Evolutionary conservation across 805 yeast species (phyloP).

Genomic region (Pichia rugopelliculosa): DNA sequence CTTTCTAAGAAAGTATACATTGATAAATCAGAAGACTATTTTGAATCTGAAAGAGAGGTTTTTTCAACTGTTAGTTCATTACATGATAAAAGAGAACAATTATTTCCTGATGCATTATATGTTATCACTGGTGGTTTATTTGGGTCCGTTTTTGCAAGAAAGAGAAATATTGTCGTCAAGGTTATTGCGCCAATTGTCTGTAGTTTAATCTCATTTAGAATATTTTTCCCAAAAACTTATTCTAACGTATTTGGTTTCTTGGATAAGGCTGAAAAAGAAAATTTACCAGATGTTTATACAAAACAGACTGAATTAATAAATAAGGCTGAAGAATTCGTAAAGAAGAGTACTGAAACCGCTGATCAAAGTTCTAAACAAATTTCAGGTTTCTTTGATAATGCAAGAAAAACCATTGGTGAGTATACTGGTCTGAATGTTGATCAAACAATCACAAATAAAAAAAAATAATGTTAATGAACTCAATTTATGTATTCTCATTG

Average conservation of each 20-base stretch:
- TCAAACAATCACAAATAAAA: constrained; percentile 50
- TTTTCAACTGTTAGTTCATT: constrained; percentile 55
- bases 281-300: constrained; percentile 56
- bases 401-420: constrained; percentile 40
- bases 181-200: constrained; percentile 49
- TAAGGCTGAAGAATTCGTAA: constrained; percentile 38
- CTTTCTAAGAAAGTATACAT: constrained; percentile 35
- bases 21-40: constrained; percentile 41
- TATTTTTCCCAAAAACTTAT: constrained; percentile 69
- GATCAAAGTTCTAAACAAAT: constrained; percentile 34
- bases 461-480: constrained; percentile 13
- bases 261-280: constrained; percentile 53
- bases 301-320: constrained; percentile 47
- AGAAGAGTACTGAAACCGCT: constrained; percentile 36
- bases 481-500: background rate
- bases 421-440: constrained; percentile 65
- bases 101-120: constrained; percentile 66
- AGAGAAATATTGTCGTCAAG: constrained; percentile 50
- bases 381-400: constrained; percentile 23
- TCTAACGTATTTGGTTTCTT: constrained; percentile 48
- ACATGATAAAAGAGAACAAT: constrained; percentile 57
- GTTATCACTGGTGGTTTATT: constrained; percentile 60
- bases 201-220: constrained; percentile 58
- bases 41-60: constrained; percentile 54
- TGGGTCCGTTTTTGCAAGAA: constrained; percentile 69